These are phyloP conservation scores for Singerocomus rubriflavus DNA, from an alignment of 1,284 basidiomycete species.

Conservation along the genomic window DNA sequence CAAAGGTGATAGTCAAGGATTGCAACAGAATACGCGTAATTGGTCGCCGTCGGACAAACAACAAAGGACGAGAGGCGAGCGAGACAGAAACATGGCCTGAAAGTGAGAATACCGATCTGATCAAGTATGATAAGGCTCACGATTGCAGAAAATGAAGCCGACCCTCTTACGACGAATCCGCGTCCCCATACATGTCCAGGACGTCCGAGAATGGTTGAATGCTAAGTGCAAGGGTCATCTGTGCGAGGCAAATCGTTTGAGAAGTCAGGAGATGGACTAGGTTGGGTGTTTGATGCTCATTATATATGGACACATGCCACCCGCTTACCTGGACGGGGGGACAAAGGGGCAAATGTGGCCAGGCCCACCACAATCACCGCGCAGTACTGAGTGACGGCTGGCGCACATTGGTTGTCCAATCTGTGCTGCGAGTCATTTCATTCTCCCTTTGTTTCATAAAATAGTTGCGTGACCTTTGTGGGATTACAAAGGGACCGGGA, in stretches of 20 bases:
- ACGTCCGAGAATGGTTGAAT: conserved; percentile 54
- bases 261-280: conserved; percentile 5
- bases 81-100: conserved; percentile 68
- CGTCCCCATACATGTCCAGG: conserved; percentile 65
- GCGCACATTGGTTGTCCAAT: not conserved
- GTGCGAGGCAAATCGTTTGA: conserved; percentile 13
- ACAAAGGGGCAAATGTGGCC: conserved; percentile 28
- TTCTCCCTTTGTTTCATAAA: conserved; percentile 26
- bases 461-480: conserved; percentile 26
- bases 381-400: conserved; percentile 6
- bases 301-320: conserved; percentile 30
- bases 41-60: conserved; percentile 48
- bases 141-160: not conserved
- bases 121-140: conserved; percentile 7
- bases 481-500: conserved; percentile 27
- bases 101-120: conserved; percentile 71
- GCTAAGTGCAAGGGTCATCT: conserved; percentile 61
- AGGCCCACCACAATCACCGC: conserved; percentile 8
- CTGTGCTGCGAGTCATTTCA: too few species aligned
- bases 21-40: conserved; percentile 51
- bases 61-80: conserved; percentile 46
- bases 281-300: conserved; percentile 7
- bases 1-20: conserved; percentile 68
- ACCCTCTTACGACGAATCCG: conserved; percentile 58
- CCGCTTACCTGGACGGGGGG: conserved; percentile 25